Evolutionary conservation across 2,329 filamentous ascomycete species (phyloP), one percentile per base, ranked within the genome.

Genomic region (Penicillium sp.): DNA sequence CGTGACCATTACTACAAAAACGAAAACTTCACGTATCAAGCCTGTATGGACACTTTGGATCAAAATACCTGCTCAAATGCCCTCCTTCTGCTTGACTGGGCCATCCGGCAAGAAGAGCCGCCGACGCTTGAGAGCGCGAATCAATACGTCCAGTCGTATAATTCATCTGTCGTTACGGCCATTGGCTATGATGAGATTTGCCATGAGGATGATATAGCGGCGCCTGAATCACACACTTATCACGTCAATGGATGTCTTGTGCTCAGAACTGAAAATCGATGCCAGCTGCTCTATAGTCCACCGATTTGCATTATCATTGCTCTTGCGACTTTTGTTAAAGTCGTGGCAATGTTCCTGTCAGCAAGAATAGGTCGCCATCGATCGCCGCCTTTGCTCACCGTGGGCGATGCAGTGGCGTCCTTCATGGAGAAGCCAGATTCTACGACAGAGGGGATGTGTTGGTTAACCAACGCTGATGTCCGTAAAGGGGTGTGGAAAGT

Each of bases 401-500:
- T 62, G 27, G 66, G 67, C 2, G 68, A 70, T 51, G 67, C 67
- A 1, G 44, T 69, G 7, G 61, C 65, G 9, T 67, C 63, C 2
- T 70, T 69, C 36, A 41, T 69, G 3, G 39, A 27, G 4, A 30
- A 11, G 0, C 60, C 63, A 2, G 63, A 65, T 55, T 23, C 14
- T 1, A 55, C 47, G 0, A 64, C 58, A 1, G 41, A 38, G 29
- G 50, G 43, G 1, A 32, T 48, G 13, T 63, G 61, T 27, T 47
- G 53, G 53, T 13, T 47, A n/a, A 42, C 52, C 7, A 16, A 11
- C 1, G n/a, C 14, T 2, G 44, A 47, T 13, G 39, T 52, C 16
- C 36, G 39, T 19, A 13, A 18, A 3, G 43, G 53, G 5, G 8
- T 11, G 2, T 56, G 53, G 53, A 47, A 29, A 3, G n/a, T n/a